phyloP scores from a whole-genome alignment of 164 flowering plant genomes.

The Nelumbo lutea region DNA sequence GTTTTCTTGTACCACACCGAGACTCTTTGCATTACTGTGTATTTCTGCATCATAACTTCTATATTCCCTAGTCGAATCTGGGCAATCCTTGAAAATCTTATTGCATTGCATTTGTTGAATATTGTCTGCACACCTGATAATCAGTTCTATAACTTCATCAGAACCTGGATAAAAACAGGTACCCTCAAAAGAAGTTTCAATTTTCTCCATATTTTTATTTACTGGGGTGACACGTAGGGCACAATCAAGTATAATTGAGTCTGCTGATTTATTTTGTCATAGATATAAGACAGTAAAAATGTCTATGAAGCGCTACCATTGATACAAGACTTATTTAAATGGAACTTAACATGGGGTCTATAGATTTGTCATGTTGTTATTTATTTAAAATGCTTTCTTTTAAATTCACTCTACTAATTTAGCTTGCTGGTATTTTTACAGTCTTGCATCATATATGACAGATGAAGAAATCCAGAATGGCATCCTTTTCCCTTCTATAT shows the following conservation, averaged over 20 bases:
- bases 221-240: background rate
- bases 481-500: conserved; percentile 74
- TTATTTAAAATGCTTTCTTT: background rate
- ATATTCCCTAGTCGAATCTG: too few species aligned
- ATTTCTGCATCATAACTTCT: too few species aligned
- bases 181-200: background rate
- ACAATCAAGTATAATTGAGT: too few species aligned
- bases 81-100: too few species aligned
- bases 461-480: conserved; percentile 84
- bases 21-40: too few species aligned
- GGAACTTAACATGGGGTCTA: background rate
- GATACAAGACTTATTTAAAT: background rate
- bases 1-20: too few species aligned
- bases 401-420: background rate
- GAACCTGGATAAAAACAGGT: background rate
- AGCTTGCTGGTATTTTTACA: conserved; percentile 28
- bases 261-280: too few species aligned
- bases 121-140: too few species aligned
- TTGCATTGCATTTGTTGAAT: too few species aligned
- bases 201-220: background rate
- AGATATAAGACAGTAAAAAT: too few species aligned
- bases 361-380: background rate
- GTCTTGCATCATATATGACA: conserved; percentile 95
- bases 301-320: too few species aligned
- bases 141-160: background rate